Evolutionary conservation across 305 asterid genomes (phyloP).

Genomic region (Fraxinus xanthoxyloides): DNA sequence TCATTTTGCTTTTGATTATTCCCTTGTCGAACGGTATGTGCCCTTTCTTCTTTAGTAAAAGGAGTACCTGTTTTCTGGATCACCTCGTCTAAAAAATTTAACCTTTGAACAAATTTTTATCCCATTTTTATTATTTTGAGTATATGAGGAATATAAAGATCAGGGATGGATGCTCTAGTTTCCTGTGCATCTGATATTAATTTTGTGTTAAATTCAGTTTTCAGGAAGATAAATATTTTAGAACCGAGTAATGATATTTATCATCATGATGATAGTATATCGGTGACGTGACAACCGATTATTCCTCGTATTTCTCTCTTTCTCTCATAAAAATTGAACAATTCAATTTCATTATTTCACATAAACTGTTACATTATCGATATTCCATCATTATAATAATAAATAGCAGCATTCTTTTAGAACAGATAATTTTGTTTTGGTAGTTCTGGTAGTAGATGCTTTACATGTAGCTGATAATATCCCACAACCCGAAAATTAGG

Average conservation of each 20-base stretch:
- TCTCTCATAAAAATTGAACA: too few relatives aligned
- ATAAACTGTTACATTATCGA: too few relatives aligned
- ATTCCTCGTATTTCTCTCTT: too few relatives aligned
- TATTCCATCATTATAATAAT: too few relatives aligned
- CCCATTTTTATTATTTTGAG: not conserved
- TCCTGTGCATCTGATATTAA: not conserved
- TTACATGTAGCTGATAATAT: slow-evolving; percentile 79
- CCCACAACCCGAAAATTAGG: slow-evolving; percentile 73
- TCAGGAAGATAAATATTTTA: too few relatives aligned
- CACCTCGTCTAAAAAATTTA: not conserved
- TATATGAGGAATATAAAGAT: too few relatives aligned
- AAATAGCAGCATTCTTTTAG: too few relatives aligned
- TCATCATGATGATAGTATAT: too few relatives aligned
- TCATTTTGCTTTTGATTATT: not conserved
- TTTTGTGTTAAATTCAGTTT: too few relatives aligned
- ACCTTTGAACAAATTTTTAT: not conserved
- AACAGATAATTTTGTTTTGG: not conserved
- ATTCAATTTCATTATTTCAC: too few relatives aligned
- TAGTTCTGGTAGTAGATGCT: slow-evolving; percentile 38
- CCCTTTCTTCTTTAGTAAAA: not conserved
- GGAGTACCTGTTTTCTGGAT: not conserved
- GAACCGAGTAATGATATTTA: too few relatives aligned
- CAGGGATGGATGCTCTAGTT: not conserved
- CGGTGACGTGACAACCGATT: too few relatives aligned
- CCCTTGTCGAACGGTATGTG: slow-evolving; percentile 37